A percentile compares a stretch with the other conserved stretches of the same genome.
phyloP scores from a whole-genome alignment of 2,329 filamentous ascomycete species.

The Calonectria honghensis region DNA sequence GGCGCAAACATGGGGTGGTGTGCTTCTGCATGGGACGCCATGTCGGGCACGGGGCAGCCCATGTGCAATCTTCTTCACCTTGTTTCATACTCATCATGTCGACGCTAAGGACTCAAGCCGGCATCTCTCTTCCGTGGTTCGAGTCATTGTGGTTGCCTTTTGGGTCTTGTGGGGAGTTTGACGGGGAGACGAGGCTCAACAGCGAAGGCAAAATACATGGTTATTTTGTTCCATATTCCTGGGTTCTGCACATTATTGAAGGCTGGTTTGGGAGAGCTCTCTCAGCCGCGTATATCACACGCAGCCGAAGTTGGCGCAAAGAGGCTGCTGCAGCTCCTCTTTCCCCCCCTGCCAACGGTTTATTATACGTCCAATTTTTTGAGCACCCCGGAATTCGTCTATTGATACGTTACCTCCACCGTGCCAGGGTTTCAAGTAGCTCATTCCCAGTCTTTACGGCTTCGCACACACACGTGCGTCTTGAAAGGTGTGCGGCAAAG shows the following conservation, averaged over 20 bases:
- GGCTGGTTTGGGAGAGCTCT: no score
- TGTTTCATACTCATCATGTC: background rate
- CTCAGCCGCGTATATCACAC: background rate
- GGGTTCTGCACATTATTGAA: background rate
- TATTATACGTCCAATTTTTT: background rate
- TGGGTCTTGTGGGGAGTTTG: background rate
- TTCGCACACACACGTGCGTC: background rate
- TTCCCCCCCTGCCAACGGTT: background rate
- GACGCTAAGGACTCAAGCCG: background rate
- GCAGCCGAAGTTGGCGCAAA: background rate
- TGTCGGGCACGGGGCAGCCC: background rate
- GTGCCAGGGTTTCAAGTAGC: background rate
- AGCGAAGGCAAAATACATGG: background rate
- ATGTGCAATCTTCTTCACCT: background rate
- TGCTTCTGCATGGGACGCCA: background rate
- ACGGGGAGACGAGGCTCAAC: background rate
- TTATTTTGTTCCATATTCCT: background rate
- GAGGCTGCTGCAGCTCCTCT: background rate
- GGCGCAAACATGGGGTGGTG: background rate
- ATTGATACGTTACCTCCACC: background rate
- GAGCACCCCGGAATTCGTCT: background rate
- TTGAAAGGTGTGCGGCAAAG: background rate
- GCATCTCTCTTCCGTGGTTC: background rate
- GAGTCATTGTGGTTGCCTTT: background rate
- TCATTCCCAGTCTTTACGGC: background rate